A percentile compares a stretch with the other conserved stretches of the same genome.
Conservation (phyloP, 2,329 filamentous ascomycete genomes). For the Aspergillus arachidicola region DNA sequence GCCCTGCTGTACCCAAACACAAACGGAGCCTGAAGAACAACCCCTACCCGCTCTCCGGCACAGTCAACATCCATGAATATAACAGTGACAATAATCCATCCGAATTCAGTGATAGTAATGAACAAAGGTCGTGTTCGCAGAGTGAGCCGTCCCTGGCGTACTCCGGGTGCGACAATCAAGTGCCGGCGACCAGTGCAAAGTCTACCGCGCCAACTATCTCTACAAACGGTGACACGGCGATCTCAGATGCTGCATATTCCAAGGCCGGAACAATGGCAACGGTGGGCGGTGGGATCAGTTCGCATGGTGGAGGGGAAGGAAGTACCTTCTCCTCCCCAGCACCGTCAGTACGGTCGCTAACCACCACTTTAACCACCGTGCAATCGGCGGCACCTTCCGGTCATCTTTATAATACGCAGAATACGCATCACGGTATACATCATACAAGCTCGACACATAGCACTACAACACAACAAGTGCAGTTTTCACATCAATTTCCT, state of each 20-base stretch:
- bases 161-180: constrained; percentile 62
- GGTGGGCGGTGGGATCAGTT: constrained; percentile 65
- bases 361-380: constrained; percentile 67
- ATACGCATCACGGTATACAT: constrained; percentile 32
- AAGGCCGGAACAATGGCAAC: constrained; percentile 75
- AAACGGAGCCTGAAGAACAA: constrained; percentile 73
- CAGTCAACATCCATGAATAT: constrained; percentile 47
- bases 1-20: constrained; percentile 33
- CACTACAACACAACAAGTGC: constrained; percentile 44
- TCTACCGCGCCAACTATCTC: constrained; percentile 78
- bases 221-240: constrained; percentile 76
- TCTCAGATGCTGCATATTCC: constrained; percentile 75
- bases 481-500: constrained; percentile 64
- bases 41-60: constrained; percentile 85
- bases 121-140: constrained; percentile 57
- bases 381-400: constrained; percentile 62
- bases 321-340: constrained; percentile 69
- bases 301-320: constrained; percentile 66
- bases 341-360: constrained; percentile 65
- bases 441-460: constrained; percentile 42
- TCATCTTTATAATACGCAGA: constrained; percentile 42
- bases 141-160: constrained; percentile 64
- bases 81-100: constrained; percentile 50
- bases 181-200: constrained; percentile 65
- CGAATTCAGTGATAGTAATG: constrained; percentile 53